A percentile compares a stretch with the other conserved stretches of the same genome.
phyloP scores from a whole-genome alignment of 2,329 filamentous ascomycete genomes.

The Cladophialophora chaetospira region DNA sequence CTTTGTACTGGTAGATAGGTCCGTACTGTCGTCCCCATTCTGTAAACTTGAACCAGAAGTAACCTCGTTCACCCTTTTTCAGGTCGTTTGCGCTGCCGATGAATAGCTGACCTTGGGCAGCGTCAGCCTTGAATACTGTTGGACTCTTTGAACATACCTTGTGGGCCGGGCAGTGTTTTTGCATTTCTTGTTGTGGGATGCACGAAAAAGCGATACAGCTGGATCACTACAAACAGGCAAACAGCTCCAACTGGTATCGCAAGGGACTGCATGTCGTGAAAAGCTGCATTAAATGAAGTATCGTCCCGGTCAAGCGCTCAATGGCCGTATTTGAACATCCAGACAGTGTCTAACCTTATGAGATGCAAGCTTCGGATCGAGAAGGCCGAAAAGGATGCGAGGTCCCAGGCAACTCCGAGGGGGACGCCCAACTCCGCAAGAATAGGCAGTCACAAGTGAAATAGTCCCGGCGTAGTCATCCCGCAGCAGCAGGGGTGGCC shows the following conservation, averaged over 20 bases:
- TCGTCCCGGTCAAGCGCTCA: not conserved
- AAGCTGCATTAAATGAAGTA: not conserved
- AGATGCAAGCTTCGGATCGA: too few species aligned
- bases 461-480: too few species aligned
- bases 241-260: not conserved
- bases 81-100: constrained; percentile 42
- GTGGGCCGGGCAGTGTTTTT: not conserved
- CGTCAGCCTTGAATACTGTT: too few species aligned
- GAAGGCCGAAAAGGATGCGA: too few species aligned
- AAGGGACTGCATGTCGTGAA: not conserved
- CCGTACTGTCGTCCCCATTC: constrained; percentile 41
- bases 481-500: too few species aligned
- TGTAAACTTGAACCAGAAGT: constrained; percentile 45
- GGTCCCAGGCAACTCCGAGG: too few species aligned
- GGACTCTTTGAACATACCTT: too few species aligned
- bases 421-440: too few species aligned
- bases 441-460: too few species aligned
- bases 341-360: too few species aligned
- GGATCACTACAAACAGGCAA: not conserved
- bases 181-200: not conserved
- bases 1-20: constrained; percentile 47
- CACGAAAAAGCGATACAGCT: not conserved
- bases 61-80: constrained; percentile 35
- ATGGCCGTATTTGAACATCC: too few species aligned
- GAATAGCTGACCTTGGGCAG: constrained; percentile 29